phyloP scores from a whole-genome alignment of 352 stramenopile genomes.

The Pythium phragmitis region DNA sequence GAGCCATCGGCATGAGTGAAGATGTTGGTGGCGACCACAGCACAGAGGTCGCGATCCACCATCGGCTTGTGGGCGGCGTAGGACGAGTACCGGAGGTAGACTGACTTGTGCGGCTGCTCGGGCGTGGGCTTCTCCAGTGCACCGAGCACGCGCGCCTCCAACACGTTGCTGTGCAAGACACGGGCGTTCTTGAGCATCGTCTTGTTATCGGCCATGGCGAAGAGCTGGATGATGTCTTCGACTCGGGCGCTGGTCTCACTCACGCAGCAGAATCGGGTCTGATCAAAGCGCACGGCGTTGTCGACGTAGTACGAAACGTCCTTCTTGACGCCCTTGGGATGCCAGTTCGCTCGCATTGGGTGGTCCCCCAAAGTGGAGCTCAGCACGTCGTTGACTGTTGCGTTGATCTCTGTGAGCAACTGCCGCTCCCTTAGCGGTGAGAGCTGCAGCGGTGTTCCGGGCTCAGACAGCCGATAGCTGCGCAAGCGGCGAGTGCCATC shows the following conservation, averaged over 20 bases:
- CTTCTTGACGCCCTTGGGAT: constrained; percentile 45
- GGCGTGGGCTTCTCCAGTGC: constrained; percentile 41
- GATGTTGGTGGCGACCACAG: constrained; percentile 36
- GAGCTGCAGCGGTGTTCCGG: background rate
- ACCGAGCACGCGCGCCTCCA: constrained; percentile 42
- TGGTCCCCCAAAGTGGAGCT: constrained; percentile 43
- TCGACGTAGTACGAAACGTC: constrained; percentile 56
- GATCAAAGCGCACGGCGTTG: constrained; percentile 35
- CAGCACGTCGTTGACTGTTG: constrained; percentile 44
- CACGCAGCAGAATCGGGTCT: constrained; percentile 59
- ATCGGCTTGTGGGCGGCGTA: constrained; percentile 34
- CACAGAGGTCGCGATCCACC: constrained; percentile 43
- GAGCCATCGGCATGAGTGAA: constrained; percentile 38
- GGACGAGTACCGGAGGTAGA: constrained; percentile 36
- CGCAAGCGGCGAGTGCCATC: no score
- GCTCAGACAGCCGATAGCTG: no score
- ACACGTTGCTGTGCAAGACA: constrained; percentile 45
- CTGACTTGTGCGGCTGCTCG: constrained; percentile 37
- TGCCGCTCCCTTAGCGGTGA: background rate
- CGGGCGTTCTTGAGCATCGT: constrained; percentile 42
- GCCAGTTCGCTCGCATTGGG: constrained; percentile 33
- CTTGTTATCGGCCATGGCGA: constrained; percentile 39
- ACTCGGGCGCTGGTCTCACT: constrained; percentile 35
- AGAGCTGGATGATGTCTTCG: constrained; percentile 53
- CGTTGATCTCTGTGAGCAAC: constrained; percentile 18